A percentile compares a stretch with the other conserved stretches of the same genome.
phyloP scores from a whole-genome alignment of 2,329 filamentous ascomycete genomes.

The Fusarium virguliforme region DNA sequence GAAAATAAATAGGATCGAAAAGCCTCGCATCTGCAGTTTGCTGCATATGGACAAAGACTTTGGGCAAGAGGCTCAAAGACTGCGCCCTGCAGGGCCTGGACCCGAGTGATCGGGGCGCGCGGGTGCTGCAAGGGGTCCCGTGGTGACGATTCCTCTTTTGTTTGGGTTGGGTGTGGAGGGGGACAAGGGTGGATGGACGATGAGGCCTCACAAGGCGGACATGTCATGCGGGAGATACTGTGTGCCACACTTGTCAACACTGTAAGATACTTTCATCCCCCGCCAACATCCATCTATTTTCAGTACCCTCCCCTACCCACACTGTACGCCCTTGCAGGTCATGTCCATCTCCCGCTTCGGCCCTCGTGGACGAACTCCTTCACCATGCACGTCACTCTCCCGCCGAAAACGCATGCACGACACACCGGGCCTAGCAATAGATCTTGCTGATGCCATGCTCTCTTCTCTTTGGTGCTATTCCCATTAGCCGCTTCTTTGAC shows the following conservation, averaged over 20 bases:
- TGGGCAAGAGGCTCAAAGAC: background rate
- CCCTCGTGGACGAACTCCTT: slow-evolving; percentile 43
- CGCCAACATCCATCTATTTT: too few species aligned
- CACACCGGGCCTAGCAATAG: slow-evolving; percentile 11
- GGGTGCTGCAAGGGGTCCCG: slow-evolving; percentile 44
- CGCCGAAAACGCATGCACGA: slow-evolving; percentile 40
- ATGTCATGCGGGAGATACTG: slow-evolving; percentile 31
- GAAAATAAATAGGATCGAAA: background rate
- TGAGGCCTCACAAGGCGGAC: slow-evolving; percentile 35
- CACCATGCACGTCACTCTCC: slow-evolving; percentile 45
- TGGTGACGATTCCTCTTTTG: slow-evolving; percentile 40
- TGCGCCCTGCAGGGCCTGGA: background rate
- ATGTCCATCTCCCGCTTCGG: slow-evolving; percentile 38
- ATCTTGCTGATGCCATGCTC: background rate
- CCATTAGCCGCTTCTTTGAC: slow-evolving; percentile 29
- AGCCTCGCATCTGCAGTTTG: background rate
- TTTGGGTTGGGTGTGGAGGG: slow-evolving; percentile 29
- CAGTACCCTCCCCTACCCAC: background rate
- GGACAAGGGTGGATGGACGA: slow-evolving; percentile 6
- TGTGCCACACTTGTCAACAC: fast-evolving
- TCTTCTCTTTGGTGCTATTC: slow-evolving; percentile 21
- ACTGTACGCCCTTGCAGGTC: slow-evolving; percentile 40
- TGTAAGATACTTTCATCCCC: background rate
- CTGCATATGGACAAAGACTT: background rate
- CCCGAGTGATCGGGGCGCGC: slow-evolving; percentile 28